Percentiles rank a stretch among this genome's conserved stretches.
Evolutionary conservation across 73 alveolate species (phyloP).

Genomic region (Paramecium tetraurelia): DNA sequence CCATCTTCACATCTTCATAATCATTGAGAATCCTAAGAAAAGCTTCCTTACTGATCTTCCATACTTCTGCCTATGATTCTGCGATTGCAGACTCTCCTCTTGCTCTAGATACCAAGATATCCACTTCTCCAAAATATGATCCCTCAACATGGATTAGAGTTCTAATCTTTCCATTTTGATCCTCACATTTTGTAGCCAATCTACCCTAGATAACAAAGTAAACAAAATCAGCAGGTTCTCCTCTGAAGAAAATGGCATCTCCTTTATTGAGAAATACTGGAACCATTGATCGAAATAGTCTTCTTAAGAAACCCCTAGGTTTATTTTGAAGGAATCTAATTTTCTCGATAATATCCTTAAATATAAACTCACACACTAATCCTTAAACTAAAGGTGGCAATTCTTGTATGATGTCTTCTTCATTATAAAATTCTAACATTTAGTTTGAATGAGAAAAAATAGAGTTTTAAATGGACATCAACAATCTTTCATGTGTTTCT

Average conservation of each 20-base stretch:
- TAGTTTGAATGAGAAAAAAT: constrained; percentile 24
- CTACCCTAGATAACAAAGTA: constrained; percentile 34
- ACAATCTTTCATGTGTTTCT: constrained; percentile 35
- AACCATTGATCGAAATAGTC: background rate
- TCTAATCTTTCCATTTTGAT: background rate
- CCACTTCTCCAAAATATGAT: constrained; percentile 38
- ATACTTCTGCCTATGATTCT: constrained; percentile 23
- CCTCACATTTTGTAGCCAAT: constrained; percentile 3
- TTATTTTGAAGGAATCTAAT: background rate
- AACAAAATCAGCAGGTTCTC: constrained; percentile 47
- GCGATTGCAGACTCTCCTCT: constrained; percentile 45
- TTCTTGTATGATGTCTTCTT: constrained; percentile 28
- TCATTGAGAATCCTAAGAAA: constrained; percentile 11
- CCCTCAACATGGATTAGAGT: constrained; percentile 36
- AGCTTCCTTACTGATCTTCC: background rate
- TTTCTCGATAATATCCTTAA: constrained; percentile 16
- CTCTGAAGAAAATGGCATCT: constrained; percentile 19
- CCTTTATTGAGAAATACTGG: constrained; percentile 24
- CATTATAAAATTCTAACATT: constrained; percentile 9
- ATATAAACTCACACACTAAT: constrained; percentile 10
- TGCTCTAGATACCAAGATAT: constrained; percentile 37
- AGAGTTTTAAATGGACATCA: constrained; percentile 25
- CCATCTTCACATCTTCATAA: constrained; percentile 31
- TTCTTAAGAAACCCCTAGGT: constrained; percentile 30
- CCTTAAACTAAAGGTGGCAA: constrained; percentile 36